Evolutionary conservation across 176 grass and related monocot species (phyloP).

Genomic region (Tillandsia leiboldiana): DNA sequence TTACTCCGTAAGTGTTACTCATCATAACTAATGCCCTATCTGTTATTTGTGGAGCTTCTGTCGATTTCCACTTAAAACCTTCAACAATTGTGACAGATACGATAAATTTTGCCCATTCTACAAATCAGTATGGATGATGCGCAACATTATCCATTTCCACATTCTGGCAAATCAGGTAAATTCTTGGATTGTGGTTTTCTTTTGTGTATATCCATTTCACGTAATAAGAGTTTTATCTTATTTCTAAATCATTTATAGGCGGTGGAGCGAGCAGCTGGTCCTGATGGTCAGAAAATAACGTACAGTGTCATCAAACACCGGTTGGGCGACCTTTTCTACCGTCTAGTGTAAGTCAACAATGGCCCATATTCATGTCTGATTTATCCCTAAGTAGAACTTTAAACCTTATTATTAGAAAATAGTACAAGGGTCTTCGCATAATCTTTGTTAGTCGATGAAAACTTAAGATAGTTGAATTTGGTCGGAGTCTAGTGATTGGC

Average conservation of each 20-base stretch:
- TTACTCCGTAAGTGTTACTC: conserved; percentile 57
- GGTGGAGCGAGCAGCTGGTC: conserved; percentile 74
- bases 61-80: neutral
- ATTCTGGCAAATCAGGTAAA: conserved; percentile 72
- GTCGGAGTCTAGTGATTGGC: no score
- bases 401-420: no score
- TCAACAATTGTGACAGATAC: conserved; percentile 38
- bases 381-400: no score
- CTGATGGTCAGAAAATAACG: conserved; percentile 88
- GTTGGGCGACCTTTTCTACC: conserved; percentile 80
- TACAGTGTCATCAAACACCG: conserved; percentile 80
- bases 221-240: neutral
- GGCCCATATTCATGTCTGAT: neutral
- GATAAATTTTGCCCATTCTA: conserved; percentile 94
- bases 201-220: neutral
- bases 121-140: conserved; percentile 98
- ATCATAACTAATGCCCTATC: neutral
- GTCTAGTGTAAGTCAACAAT: conserved; percentile 68
- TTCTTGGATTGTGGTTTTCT: neutral
- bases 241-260: conserved; percentile 36
- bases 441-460: no score
- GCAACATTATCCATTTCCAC: conserved; percentile 91
- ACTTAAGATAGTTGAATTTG: no score
- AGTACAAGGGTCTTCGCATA: no score
- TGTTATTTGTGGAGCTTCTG: conserved; percentile 1